Conservation (phyloP, 2,329 filamentous ascomycete genomes). For the Penicillium sp. region DNA sequence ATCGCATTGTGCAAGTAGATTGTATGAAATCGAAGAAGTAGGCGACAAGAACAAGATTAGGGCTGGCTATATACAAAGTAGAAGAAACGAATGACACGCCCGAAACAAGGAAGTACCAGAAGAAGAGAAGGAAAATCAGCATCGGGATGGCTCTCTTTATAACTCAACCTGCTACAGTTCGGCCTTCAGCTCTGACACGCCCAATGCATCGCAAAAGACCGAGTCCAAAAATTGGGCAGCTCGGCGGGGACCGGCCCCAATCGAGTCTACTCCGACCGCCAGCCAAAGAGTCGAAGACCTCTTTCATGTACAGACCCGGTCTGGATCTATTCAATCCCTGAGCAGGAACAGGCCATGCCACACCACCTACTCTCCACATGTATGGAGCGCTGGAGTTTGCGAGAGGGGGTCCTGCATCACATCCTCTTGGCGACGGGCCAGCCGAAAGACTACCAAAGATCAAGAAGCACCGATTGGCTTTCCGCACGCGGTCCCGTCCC, state of each 20-base stretch:
- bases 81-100: background rate
- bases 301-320: background rate
- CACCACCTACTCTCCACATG: background rate
- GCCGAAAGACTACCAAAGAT: background rate
- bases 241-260: background rate
- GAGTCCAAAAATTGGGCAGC: background rate
- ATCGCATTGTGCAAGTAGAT: conserved; percentile 4
- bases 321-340: background rate
- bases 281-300: background rate
- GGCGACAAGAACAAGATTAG: background rate
- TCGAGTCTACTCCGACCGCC: background rate
- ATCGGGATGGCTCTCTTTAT: background rate
- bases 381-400: background rate
- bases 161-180: background rate
- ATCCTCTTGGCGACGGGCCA: background rate
- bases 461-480: background rate
- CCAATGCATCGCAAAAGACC: background rate
- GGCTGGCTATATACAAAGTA: background rate
- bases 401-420: conserved; percentile 3
- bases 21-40: background rate
- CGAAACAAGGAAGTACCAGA: background rate
- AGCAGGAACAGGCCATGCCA: background rate
- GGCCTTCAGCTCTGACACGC: background rate
- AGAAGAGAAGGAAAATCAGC: background rate
- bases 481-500: background rate